Evolutionary conservation across 805 yeast species (phyloP).

Genomic region (Metschnikowia arizonensis): DNA sequence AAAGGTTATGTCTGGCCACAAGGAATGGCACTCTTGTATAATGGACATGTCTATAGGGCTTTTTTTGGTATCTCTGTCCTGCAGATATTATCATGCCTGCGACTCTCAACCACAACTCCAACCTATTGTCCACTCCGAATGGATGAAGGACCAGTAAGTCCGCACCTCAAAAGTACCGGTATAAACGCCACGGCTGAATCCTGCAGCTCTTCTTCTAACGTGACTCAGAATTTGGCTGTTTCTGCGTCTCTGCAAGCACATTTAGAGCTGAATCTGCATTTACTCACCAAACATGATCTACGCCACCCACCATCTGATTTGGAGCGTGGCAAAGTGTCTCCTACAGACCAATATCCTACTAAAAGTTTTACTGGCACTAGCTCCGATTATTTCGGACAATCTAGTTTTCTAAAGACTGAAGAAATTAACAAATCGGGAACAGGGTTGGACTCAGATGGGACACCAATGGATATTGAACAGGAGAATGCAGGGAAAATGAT

Average conservation of each 20-base stretch:
- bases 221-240: neutral
- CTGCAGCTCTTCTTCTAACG: neutral
- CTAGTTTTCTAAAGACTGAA: neutral
- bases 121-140: neutral
- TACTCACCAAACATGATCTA: neutral
- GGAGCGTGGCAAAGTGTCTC: neutral
- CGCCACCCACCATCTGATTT: neutral
- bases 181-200: neutral
- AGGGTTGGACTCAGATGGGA: neutral
- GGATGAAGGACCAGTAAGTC: constrained; percentile 2
- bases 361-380: neutral
- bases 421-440: neutral
- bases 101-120: neutral
- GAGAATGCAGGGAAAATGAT: neutral
- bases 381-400: neutral
- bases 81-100: neutral
- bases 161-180: neutral
- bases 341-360: neutral
- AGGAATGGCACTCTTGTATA: too few species aligned
- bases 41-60: neutral
- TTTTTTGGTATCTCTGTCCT: neutral
- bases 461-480: neutral
- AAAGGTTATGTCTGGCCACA: too few species aligned
- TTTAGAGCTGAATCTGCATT: neutral
- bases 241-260: neutral